Evolutionary conservation across 1,284 basidiomycete genomes (phyloP), one percentile per base, ranked within the genome.

Genomic region (Mycena citricolor): DNA sequence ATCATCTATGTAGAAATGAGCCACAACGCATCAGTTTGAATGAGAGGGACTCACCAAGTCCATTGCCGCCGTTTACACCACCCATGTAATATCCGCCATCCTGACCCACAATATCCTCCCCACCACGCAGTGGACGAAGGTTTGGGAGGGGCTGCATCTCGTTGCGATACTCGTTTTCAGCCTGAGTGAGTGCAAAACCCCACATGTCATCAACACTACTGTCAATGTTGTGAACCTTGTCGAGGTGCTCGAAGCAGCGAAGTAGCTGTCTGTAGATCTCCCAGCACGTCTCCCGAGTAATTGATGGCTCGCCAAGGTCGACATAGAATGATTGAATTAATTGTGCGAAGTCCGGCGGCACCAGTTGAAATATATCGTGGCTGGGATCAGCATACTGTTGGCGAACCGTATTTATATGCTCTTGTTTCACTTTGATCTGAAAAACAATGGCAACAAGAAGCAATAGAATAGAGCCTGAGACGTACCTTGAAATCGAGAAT

Each of bases 401-500:
- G 2, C 35, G 28, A 8, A 44, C 42, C 8, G 5, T 5, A 19
- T 23, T 30, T 24, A 44, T 44, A 8, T 23, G 10, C 4, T 37
- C 35, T 12, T 22, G 26, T 16, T n/a, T 2, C 17, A 44, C 42
- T 13, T 31, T 37, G 26, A 44, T 13, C 42, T 44, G 20, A 4
- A 5, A 3, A 1, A n/a, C n/a, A 2, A 23, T 29, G 26, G n/a
- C 22, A 24, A 19, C 19, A 8, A 11, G 11, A 35, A 24, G 20
- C 14, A 12, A 8, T 17, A 22, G 8, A 5, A 3, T 12, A 5
- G 19, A 24, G 32, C 10, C 4, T 10, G 21, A 19, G 7, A 17
- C 13, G 2, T n/a, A 28, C 43, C 43, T 45, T 45, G 26, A 45
- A 45, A 16, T 44, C 43, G 13, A 44, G 23, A 5, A 35, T 28